Evolutionary conservation across 177 flowering plant genomes (phyloP), one percentile per base, ranked within the genome.

Genomic region (Vitis hybrid): DNA sequence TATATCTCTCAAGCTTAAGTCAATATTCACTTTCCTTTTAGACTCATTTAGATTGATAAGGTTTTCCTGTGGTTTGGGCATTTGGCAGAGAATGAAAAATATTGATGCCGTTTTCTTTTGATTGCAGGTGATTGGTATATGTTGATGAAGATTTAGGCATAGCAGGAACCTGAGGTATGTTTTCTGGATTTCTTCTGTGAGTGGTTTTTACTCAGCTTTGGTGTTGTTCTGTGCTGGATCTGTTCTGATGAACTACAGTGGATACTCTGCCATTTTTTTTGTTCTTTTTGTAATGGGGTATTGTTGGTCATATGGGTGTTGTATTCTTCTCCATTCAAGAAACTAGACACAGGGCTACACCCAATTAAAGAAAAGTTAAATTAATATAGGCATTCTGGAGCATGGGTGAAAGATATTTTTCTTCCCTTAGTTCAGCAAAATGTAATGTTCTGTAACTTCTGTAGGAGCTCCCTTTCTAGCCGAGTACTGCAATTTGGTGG

Each of bases 1-100:
- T 55, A n/a, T 55, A 7, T 15, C 47, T 38, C 9, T 8, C 47
- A 38, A 38, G 47, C 47, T 38, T 55, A 13, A 55, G 58, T 55
- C 58, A 55, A 55, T 55, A 15, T 14, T 55, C 58, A 55, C 58
- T 55, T 55, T 55, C 58, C 58, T 55, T 55, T 12, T 55, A 55
- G 18, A 55, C 20, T 14, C 18, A 55, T 55, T 12, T 55, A 5
- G 17, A 6, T 55, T 55, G 58, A 17, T 55, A 3, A 15, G 6
- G 17, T 15, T 55, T 55, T 55, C 17, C 58, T 4, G 15, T 55
- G 17, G 17, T 15, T 55, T 55, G 58, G 58, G n/a, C 58, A 55
- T 55, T 55, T 6, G 17, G 58, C 17, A 5, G 17, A 15, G 17
- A 5, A 14, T 55, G 58, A 38, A 38, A 38, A 38, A 38, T 38